These are phyloP conservation scores for Venturiaceae sp. DNA, from an alignment of 2,329 filamentous ascomycete species.

Conservation along the genomic window DNA sequence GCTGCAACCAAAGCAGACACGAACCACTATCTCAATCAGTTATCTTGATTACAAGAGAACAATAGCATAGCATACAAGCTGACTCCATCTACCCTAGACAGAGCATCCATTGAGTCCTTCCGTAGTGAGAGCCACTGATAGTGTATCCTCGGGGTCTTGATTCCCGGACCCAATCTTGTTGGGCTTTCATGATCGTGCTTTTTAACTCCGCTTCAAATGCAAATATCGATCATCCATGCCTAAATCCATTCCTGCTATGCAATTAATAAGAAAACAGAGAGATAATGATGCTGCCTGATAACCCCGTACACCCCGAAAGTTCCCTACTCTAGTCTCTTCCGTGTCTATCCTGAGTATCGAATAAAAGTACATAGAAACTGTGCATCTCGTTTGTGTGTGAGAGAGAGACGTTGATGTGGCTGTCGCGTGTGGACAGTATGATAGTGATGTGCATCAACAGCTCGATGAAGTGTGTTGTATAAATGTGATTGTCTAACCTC, in stretches of 20 bases:
- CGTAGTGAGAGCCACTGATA: neutral
- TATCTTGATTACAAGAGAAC: neutral
- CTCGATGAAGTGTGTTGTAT: too few species aligned
- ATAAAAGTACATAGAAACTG: neutral
- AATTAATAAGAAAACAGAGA: neutral
- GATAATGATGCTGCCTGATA: neutral
- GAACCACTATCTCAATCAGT: neutral
- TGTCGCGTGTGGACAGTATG: too few species aligned
- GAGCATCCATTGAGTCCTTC: too few species aligned
- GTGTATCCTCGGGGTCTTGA: neutral
- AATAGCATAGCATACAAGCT: neutral
- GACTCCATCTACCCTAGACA: neutral
- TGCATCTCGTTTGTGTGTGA: too few species aligned
- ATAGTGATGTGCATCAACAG: too few species aligned
- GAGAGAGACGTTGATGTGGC: too few species aligned
- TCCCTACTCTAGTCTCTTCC: neutral
- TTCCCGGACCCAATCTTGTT: neutral
- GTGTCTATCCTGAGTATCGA: neutral
- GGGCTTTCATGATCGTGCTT: neutral
- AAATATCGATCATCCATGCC: neutral
- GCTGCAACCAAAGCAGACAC: neutral
- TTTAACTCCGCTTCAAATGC: neutral
- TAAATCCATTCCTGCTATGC: neutral
- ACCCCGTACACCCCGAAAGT: neutral
- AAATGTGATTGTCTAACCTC: neutral